A percentile compares a stretch with the other conserved stretches of the same genome.
phyloP scores from a whole-genome alignment of 495 filamentous ascomycete species.

The Schizothecium vesticola region DNA sequence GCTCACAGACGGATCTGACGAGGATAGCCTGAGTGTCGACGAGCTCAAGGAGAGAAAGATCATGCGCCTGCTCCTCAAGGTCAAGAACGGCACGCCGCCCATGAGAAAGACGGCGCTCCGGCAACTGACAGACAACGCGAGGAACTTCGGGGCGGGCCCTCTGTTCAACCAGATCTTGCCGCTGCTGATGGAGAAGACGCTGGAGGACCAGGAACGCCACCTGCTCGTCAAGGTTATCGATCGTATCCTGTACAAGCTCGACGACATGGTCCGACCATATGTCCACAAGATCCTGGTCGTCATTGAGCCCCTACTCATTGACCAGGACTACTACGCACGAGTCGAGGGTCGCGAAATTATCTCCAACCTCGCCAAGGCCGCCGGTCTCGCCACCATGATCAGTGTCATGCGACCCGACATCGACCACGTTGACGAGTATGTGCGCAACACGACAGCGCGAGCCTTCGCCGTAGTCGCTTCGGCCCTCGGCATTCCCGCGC shows the following conservation, averaged over 20 bases:
- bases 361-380: conserved; percentile 93
- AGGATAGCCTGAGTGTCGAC: conserved; percentile 85
- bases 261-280: conserved; percentile 92
- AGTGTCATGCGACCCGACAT: conserved; percentile 99
- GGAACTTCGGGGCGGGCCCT: conserved; percentile 90
- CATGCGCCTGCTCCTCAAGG: conserved; percentile 92
- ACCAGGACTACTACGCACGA: conserved; percentile 98
- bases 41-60: conserved; percentile 98
- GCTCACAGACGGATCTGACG: conserved; percentile 89
- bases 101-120: conserved; percentile 99
- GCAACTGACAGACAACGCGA: conserved; percentile 95
- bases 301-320: conserved; percentile 96
- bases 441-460: conserved; percentile 96
- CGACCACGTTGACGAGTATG: conserved; percentile 97
- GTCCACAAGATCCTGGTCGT: conserved; percentile 99
- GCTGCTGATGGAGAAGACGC: conserved; percentile 94
- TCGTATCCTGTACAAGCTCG: conserved; percentile 95
- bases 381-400: conserved; percentile 98
- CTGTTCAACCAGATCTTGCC: conserved; percentile 98
- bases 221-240: conserved; percentile 98
- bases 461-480: conserved; percentile 97
- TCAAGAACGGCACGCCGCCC: conserved; percentile 98
- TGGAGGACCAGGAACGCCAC: conserved; percentile 98
- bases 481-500: conserved; percentile 89
- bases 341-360: conserved; percentile 99